These are phyloP conservation scores for Tetrahymena thermophila DNA, from an alignment of 73 alveolate genomes.

Conservation along the genomic window DNA sequence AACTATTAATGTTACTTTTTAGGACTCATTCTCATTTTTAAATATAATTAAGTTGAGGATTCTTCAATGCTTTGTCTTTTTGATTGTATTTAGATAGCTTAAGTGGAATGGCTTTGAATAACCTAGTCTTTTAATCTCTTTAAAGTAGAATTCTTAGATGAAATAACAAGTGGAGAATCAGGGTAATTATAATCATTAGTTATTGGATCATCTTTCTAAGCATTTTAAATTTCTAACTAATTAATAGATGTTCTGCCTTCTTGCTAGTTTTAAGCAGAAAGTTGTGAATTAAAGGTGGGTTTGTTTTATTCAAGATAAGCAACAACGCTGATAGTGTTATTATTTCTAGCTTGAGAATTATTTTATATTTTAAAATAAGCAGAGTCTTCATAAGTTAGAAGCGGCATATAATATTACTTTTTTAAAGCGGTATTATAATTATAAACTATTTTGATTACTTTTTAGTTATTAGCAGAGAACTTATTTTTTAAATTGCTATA, in stretches of 20 bases:
- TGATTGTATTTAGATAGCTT: background rate
- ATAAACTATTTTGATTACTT: background rate
- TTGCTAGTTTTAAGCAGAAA: background rate
- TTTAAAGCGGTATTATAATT: background rate
- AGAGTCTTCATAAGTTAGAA: background rate
- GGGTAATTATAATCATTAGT: background rate
- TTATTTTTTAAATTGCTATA: background rate
- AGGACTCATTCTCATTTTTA: background rate
- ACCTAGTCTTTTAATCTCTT: background rate
- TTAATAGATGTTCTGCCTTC: background rate
- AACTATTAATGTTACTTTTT: background rate
- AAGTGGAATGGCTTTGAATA: background rate
- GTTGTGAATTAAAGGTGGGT: background rate
- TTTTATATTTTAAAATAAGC: background rate
- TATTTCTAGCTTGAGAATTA: background rate
- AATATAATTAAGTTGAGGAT: background rate
- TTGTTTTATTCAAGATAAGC: background rate
- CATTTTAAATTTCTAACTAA: background rate
- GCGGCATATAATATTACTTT: background rate
- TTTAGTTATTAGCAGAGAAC: background rate
- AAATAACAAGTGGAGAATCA: background rate
- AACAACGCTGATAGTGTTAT: background rate
- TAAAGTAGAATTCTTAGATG: background rate
- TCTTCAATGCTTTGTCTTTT: background rate
- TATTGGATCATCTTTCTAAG: background rate